Percentiles rank a stretch among this genome's conserved stretches.
Conservation (phyloP, 2,329 filamentous ascomycete species). For the Gyromitra esculenta region DNA sequence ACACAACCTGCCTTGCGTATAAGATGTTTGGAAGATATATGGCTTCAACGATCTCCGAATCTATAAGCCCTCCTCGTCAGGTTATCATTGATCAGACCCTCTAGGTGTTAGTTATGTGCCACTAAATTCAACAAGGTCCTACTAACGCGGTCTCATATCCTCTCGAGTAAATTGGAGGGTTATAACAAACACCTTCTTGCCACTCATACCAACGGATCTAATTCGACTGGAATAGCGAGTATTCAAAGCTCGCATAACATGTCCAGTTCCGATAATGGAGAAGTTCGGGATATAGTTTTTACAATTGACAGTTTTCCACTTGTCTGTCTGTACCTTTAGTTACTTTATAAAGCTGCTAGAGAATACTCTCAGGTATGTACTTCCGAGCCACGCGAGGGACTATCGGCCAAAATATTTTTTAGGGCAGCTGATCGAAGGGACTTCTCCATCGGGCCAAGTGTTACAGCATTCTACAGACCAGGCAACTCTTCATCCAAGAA, state of each 20-base stretch:
- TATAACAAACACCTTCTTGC: constrained; percentile 57
- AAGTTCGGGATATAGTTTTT: constrained; percentile 55
- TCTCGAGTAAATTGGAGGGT: constrained; percentile 57
- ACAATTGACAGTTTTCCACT: constrained; percentile 57
- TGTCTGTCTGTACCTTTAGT: constrained; percentile 59
- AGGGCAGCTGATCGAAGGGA: constrained; percentile 14
- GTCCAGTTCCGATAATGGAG: constrained; percentile 10
- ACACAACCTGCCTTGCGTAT: constrained; percentile 59
- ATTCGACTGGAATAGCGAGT: neutral
- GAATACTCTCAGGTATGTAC: constrained; percentile 32
- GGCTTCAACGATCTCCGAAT: constrained; percentile 24
- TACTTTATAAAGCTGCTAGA: constrained; percentile 55
- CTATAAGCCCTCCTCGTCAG: constrained; percentile 28
- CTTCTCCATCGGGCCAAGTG: neutral
- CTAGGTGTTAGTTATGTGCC: neutral
- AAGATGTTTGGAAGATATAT: constrained; percentile 58
- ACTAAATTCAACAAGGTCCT: constrained; percentile 55
- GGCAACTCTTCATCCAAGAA: neutral
- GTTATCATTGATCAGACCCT: neutral
- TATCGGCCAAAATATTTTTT: neutral
- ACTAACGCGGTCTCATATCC: constrained; percentile 58
- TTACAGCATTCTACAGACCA: too few species aligned
- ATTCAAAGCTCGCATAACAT: neutral
- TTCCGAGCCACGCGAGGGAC: neutral
- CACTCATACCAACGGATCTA: constrained; percentile 40